Evolutionary conservation across 306 rosid species (phyloP).

Genomic region (Hippophae tibetana): DNA sequence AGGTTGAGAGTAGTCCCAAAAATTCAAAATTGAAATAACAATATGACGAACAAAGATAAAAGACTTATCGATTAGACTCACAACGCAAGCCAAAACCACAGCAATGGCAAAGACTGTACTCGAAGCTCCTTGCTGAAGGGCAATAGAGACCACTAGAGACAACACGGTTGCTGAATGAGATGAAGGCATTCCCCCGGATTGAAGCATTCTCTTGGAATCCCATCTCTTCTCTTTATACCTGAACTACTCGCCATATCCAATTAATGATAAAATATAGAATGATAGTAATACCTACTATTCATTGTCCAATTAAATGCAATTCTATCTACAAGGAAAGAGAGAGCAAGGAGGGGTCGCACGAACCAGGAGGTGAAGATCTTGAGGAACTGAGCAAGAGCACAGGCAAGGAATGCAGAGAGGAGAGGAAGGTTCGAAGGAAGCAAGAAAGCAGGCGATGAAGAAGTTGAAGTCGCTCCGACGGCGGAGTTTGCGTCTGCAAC

Average conservation of each 20-base stretch:
- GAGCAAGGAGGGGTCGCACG: background rate
- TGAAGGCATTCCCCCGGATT: constrained; percentile 81
- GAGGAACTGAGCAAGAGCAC: constrained; percentile 70
- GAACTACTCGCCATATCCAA: constrained; percentile 28
- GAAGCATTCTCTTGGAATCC: constrained; percentile 71
- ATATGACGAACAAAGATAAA: background rate
- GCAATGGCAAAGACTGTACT: constrained; percentile 67
- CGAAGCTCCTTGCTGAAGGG: constrained; percentile 61
- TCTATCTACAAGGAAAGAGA: too few relatives aligned
- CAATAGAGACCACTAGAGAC: constrained; percentile 55
- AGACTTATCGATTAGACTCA: constrained; percentile 22
- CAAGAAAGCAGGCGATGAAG: background rate
- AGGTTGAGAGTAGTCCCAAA: background rate
- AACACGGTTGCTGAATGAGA: constrained; percentile 77
- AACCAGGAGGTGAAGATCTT: constrained; percentile 83
- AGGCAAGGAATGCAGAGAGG: constrained; percentile 46
- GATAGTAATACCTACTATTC: constrained; percentile 2
- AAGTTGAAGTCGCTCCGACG: constrained; percentile 22
- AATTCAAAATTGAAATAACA: background rate
- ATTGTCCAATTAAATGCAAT: too few relatives aligned
- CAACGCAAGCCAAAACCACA: constrained; percentile 55
- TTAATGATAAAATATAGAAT: constrained; percentile 4
- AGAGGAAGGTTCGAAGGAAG: constrained; percentile 49
- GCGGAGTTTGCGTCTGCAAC: constrained; percentile 39
- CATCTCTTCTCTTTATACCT: constrained; percentile 82